Evolutionary conservation across 768 basidiomycete species (phyloP), one percentile per base, ranked within the genome.

Genomic region (Collybia sordida): DNA sequence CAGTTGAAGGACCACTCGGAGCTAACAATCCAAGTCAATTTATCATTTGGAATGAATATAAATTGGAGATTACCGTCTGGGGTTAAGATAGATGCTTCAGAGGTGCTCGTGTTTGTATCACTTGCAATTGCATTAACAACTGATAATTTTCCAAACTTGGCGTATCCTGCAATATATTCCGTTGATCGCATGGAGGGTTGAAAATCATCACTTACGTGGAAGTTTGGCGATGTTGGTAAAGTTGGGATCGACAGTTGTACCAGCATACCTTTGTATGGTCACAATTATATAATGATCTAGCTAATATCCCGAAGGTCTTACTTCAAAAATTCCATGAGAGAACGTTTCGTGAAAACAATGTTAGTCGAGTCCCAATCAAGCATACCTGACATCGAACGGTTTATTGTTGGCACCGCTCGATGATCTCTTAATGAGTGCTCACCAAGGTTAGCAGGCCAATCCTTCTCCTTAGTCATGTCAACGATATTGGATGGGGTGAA

Each of bases 271-370:
- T 61, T 39, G 53, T 54, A 50, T 45, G 47, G 12, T 41, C 38
- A 48, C 39, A 44, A 36, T n/a, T 19, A 42, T 27, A 27, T 23
- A 18, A 42, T 23, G 15, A 41, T 45, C 34, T 21, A 6, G 31
- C 40, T 48, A 45, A 41, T 37, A 25, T 19, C 39, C 23, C 21
- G 45, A 55, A 38, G 23, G 18, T 22, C 77, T 57, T 64, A 88
- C 88, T 85, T 88, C 55, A 91, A 70, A 63, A 91, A 91, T 58
- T 90, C 88, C 45, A 90, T 73, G 54, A 91, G 69, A 37, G 81
- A 72, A 35, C 89, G 80, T 60, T 91, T 91, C 12, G 87, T 90
- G 63, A 91, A 90, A 23, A 91, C 81, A 53, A 91, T 88, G 52
- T 68, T 80, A 42, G 85, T 88, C 11, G 68, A 63, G 60, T 90